Conservation (phyloP, 108 stramenopile genomes). For the Cylindrotheca closterium region DNA sequence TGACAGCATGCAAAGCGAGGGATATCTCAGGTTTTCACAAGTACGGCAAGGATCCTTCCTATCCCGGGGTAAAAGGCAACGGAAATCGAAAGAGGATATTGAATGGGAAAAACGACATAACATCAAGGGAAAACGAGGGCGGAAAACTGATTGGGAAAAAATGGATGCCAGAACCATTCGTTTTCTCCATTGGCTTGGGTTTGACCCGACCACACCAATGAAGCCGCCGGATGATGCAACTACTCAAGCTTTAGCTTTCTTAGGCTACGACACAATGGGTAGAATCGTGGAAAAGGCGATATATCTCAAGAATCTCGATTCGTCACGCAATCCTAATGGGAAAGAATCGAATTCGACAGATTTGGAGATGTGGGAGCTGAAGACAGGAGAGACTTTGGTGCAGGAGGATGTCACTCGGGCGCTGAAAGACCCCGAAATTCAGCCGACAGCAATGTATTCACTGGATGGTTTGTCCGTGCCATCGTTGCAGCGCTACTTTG, state of each 20-base stretch:
- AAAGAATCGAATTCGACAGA: constrained; percentile 1
- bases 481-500: constrained; percentile 80
- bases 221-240: constrained; percentile 73
- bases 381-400: constrained; percentile 49
- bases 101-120: constrained; percentile 50
- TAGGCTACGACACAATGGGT: constrained; percentile 80
- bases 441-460: constrained; percentile 47
- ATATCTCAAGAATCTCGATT: constrained; percentile 20
- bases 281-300: constrained; percentile 79
- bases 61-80: constrained; percentile 11
- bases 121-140: constrained; percentile 30
- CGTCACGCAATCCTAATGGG: background rate
- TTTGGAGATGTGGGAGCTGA: constrained; percentile 46
- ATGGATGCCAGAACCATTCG: constrained; percentile 48
- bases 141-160: constrained; percentile 53
- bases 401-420: constrained; percentile 52
- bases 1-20: constrained; percentile 58
- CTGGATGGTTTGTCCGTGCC: constrained; percentile 26
- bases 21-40: constrained; percentile 67
- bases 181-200: constrained; percentile 85
- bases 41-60: constrained; percentile 73
- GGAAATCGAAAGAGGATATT: constrained; percentile 17
- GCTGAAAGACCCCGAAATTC: constrained; percentile 49
- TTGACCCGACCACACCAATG: constrained; percentile 48
- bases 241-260: constrained; percentile 74